phyloP scores from a whole-genome alignment of 352 stramenopile genomes.

The Phytophthora tentaculata region DNA sequence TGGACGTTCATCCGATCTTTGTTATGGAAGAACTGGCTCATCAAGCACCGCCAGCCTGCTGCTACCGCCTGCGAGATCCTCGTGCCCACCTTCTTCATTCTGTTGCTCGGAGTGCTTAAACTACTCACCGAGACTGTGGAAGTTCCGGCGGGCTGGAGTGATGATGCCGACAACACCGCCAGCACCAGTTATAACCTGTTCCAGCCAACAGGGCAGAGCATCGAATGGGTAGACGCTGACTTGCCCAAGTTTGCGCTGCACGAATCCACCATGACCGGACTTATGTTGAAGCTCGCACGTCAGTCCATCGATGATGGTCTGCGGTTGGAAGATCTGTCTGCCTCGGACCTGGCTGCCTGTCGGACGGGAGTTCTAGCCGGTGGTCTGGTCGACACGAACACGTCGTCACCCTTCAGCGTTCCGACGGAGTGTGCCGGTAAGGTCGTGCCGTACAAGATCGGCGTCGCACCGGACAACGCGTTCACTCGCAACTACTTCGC shows the following conservation, averaged over 20 bases:
- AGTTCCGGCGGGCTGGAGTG: conserved; percentile 60
- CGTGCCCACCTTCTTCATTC: conserved; percentile 62
- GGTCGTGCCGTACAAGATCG: conserved; percentile 57
- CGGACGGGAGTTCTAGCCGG: conserved; percentile 30
- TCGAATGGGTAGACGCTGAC: conserved; percentile 40
- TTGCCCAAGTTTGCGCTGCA: conserved; percentile 54
- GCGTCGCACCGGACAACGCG: conserved; percentile 57
- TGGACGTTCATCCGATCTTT: conserved; percentile 47
- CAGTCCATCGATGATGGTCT: conserved; percentile 50
- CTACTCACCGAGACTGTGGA: conserved; percentile 45
- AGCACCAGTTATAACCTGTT: conserved; percentile 60
- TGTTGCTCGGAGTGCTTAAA: conserved; percentile 65
- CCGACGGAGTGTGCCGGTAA: conserved; percentile 39
- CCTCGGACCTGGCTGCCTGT: conserved; percentile 35
- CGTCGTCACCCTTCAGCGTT: conserved; percentile 40
- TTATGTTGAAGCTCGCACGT: conserved; percentile 55
- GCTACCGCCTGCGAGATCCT: conserved; percentile 55
- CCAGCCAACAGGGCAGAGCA: conserved; percentile 32
- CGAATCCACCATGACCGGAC: conserved; percentile 61
- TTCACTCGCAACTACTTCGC: conserved; percentile 74
- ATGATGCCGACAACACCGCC: conserved; percentile 23
- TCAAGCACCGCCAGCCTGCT: conserved; percentile 61
- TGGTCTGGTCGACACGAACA: conserved; percentile 44
- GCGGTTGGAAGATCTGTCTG: conserved; percentile 48
- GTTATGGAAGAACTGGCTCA: conserved; percentile 72